Base-by-base conservation (phyloP, 2,329 filamentous ascomycete species). In the Colletotrichum spaethianum region DNA sequence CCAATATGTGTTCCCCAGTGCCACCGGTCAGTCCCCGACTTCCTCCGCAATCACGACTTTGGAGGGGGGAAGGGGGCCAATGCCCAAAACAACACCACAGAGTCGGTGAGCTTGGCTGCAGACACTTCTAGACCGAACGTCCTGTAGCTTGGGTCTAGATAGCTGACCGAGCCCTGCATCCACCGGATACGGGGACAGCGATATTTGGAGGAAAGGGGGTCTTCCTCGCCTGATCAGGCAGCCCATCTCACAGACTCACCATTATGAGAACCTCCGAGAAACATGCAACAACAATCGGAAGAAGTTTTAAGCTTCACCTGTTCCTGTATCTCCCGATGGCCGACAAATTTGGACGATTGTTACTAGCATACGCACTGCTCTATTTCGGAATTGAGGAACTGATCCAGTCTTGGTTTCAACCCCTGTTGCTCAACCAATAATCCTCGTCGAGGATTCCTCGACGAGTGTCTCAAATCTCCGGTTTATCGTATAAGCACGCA, bases 21-120 rank as follows among this genome's bases (percentile, higher is more conserved):
- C 31, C 44, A 62, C 60, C 23, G n/a, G 33, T 23, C 42, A 57
- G 26, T 16, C 16, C 46, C 60, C 44, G 60, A 50, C 9, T 38
- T 38, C 44, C 31, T 62, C 60, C 60, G 60, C 44, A 50, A 31
- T 36, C 60, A 9, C 46, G 44, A 52, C 44, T 26, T 62, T 38
- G 44, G 44, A 23, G 14, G 50, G n/a, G 14, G 8, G 18, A 11
- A 36, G 33, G 28, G 28, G 23, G 20, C 28, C 9, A 7, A 18
- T 28, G 44, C n/a, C 59, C 4, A 36, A 33, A 56, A 33, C 38
- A 26, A 23, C 46, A 62, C 38, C 38, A 42, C 36, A 3, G 55
- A 42, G 36, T 28, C 59, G n/a, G 44, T 50, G 44, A 62, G 42
- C 59, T 50, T 31, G 59, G 33, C n/a, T 20, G 7, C 28, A 18